Base-by-base conservation (phyloP, 441 rosid genomes). In the Metrosideros polymorpha region DNA sequence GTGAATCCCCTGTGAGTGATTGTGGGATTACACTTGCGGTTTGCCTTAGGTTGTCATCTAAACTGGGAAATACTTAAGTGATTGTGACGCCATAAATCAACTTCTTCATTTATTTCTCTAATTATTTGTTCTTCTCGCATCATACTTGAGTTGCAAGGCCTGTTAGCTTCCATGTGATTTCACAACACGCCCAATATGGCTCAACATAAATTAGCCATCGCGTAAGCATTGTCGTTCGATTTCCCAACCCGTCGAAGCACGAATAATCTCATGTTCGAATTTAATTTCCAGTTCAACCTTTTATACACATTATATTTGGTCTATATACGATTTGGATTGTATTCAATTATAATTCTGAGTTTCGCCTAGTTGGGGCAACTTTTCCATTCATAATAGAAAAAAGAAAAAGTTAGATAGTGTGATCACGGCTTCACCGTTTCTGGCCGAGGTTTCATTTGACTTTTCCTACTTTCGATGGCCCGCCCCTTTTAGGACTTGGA, bases 51-150 rank as follows among this genome's bases (percentile, higher is more conserved):
- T 0, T 0, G 14, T 35, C 19, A 63, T 17, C 13, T 9, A 4
- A 3, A 3, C 0, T 30, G 1, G 4, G 15, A 35, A 66, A 35
- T 27, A 35, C 15, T 9, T 1, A 14, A 19, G 56, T 2, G 56
- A 22, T 8, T 22, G n/a, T n/a, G n/a, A n/a, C n/a, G n/a, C n/a
- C n/a, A n/a, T n/a, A n/a, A n/a, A n/a, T n/a, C n/a, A n/a, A n/a
- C n/a, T n/a, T 32, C 3, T 43, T 63, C 14, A 10, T 35, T 19
- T 14, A 35, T 35, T 35, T 66, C 25, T 35, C 8, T 1, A 0
- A 1, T 5, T 19, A 63, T 35, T 35, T 32, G 0, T 9, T 35
- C 12, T 66, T 10, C 4, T 1, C 0, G 0, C 24, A 1, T 30
- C 7, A 15, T 2, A 6, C 4, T 61, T 17, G 2, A 61, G 14